Conservation (phyloP, 2,329 filamentous ascomycete genomes). For the Alternaria infectoria region DNA sequence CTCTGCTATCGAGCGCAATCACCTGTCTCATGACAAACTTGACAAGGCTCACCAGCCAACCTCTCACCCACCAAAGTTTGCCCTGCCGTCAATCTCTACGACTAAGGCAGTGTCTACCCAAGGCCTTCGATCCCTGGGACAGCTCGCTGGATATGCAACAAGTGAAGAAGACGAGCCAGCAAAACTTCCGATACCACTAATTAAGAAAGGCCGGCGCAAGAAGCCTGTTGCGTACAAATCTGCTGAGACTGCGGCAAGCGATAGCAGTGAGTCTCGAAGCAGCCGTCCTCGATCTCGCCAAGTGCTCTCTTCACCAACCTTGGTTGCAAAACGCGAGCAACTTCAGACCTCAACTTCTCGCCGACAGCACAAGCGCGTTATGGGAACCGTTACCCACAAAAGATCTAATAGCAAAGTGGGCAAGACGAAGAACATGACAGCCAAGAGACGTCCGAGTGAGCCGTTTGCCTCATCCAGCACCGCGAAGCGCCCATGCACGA, state of each 20-base stretch:
- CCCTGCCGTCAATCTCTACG: not conserved
- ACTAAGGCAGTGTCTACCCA: not conserved
- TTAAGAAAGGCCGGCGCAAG: not conserved
- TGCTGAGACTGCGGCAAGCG: not conserved
- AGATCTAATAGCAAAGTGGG: not conserved
- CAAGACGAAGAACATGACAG: not conserved
- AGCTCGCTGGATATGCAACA: not conserved
- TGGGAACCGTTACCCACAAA: not conserved
- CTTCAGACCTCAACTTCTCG: not conserved
- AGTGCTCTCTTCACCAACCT: not conserved
- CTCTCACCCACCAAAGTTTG: not conserved
- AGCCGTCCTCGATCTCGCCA: not conserved
- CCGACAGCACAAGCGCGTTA: not conserved
- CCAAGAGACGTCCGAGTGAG: not conserved
- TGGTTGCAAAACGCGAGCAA: not conserved
- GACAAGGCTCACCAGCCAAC: not conserved
- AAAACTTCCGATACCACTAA: not conserved
- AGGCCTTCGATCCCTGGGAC: not conserved
- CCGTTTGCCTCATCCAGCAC: not conserved
- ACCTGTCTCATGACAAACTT: not conserved
- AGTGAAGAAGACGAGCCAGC: not conserved
- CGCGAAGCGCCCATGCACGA: constrained; percentile 8
- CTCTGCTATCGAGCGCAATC: not conserved
- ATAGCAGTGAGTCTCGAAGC: not conserved
- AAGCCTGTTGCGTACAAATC: not conserved